Evolutionary conservation across 2,329 filamentous ascomycete genomes (phyloP).

Genomic region (Westerdykella ornata): DNA sequence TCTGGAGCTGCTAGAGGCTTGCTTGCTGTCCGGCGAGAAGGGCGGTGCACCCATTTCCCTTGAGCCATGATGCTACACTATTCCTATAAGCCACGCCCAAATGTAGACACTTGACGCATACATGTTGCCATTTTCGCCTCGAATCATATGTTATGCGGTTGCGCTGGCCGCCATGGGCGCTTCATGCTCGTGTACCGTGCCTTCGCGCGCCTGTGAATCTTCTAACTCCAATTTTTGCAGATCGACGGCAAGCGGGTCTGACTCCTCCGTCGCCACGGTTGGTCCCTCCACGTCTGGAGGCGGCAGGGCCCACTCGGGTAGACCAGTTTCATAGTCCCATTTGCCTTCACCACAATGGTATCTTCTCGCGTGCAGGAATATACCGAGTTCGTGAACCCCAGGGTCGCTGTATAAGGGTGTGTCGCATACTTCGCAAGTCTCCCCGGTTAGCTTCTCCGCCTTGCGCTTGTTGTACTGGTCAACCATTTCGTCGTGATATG

Average conservation of each 20-base stretch:
- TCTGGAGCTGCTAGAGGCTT: constrained; percentile 48
- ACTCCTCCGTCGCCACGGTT: constrained; percentile 52
- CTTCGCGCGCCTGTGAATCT: constrained; percentile 13
- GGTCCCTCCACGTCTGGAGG: constrained; percentile 67
- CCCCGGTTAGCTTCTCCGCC: constrained; percentile 87
- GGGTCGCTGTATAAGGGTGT: constrained; percentile 93
- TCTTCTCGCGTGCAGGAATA: constrained; percentile 86
- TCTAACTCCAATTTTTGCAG: constrained; percentile 37
- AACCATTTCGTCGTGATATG: constrained; percentile 91
- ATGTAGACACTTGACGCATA: too few species aligned
- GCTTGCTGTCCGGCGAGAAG: constrained; percentile 38
- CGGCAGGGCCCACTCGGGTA: constrained; percentile 83
- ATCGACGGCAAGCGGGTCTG: constrained; percentile 42
- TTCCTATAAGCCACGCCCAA: too few species aligned
- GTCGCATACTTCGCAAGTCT: constrained; percentile 71
- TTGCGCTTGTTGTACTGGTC: constrained; percentile 83
- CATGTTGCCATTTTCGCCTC: too few species aligned
- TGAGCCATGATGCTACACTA: too few species aligned
- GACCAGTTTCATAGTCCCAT: constrained; percentile 80
- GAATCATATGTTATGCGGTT: constrained; percentile 2
- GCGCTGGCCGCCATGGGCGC: constrained; percentile 5
- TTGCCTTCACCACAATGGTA: constrained; percentile 77
- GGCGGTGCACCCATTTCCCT: constrained; percentile 27
- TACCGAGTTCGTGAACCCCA: constrained; percentile 77
- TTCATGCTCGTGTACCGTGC: neutral